Base-by-base conservation (phyloP, 441 rosid species). In the Adansonia madagascariensis region DNA sequence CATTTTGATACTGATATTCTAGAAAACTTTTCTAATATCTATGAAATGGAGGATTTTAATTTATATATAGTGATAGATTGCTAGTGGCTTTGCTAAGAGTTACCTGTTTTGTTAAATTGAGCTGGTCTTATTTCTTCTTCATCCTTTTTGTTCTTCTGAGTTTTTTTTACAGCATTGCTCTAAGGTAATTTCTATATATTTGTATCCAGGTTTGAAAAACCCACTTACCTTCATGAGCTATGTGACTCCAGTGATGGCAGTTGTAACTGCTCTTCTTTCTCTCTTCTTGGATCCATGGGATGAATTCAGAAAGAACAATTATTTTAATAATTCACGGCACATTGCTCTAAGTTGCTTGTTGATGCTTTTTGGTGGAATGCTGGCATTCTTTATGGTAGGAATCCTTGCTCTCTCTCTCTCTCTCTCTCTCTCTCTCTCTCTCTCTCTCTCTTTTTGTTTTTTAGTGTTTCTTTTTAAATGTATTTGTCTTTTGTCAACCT, bases 341-440 rank as follows among this genome's bases (percentile, higher is more conserved):
- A 81, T 90, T 80, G 79, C 88, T 65, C 90, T 91, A 80, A 96
- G 98, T 89, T 91, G 92, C 88, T 86, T 94, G 75, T 81, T 96
- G 91, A 92, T 94, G 97, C 89, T 96, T 79, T 89, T 94, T 79
- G 98, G 99, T 79, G 99, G 99, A 84, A 85, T 96, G 39, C 85
- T 96, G 49, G 99, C 99, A 72, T 96, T 94, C 84, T 90, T 88
- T 82, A 96, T 94, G 98, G 99, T 93, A 87, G 57, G 87, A 74
- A 57, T 71, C 71, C 57, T 49, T 73, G 71, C 66, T n/a, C 46
- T 24, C 10, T 61, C 49, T 39, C 22, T 17, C 10, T 57, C 27
- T 24, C 27, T 24, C 27, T 24, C 27, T 24, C 27, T 24, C 27
- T 24, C 27, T 24, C 27, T 24, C 27, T 24, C 27, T 24, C 27